Conservation (phyloP, 2,329 filamentous ascomycete species). For the Alternaria dauci region DNA sequence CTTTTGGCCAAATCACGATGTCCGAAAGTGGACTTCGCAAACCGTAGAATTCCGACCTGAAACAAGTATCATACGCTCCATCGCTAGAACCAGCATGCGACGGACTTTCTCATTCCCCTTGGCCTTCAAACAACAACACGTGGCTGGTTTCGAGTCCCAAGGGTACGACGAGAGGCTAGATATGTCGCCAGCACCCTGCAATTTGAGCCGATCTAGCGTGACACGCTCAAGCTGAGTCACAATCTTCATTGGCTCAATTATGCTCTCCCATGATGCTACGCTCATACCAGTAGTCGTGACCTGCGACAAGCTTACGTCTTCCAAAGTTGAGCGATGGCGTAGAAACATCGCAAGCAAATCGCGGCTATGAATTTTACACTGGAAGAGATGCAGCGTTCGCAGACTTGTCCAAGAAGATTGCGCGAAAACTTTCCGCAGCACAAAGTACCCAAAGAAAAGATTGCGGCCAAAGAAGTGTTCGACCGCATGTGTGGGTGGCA, state of each 20-base stretch:
- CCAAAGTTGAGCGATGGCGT: background rate
- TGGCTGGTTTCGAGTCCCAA: background rate
- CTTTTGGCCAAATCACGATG: background rate
- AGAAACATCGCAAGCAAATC: background rate
- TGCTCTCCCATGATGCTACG: background rate
- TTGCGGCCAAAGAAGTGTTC: background rate
- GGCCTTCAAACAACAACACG: background rate
- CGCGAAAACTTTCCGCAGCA: background rate
- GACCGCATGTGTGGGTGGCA: background rate
- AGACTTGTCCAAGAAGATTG: background rate
- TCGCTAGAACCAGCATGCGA: background rate
- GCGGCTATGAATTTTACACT: background rate
- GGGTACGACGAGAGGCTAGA: background rate
- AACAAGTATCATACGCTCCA: background rate
- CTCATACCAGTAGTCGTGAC: background rate
- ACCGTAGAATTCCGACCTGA: background rate
- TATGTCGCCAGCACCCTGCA: background rate
- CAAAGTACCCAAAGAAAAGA: background rate
- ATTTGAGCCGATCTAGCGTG: background rate
- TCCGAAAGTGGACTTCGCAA: background rate
- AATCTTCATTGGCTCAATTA: background rate
- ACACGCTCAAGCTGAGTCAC: background rate
- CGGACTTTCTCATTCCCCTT: background rate
- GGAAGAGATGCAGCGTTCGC: slow-evolving; percentile 1
- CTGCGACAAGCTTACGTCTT: background rate